phyloP scores from a whole-genome alignment of 2,329 filamentous ascomycete genomes.

The Aspergillus pseudotamarii region DNA sequence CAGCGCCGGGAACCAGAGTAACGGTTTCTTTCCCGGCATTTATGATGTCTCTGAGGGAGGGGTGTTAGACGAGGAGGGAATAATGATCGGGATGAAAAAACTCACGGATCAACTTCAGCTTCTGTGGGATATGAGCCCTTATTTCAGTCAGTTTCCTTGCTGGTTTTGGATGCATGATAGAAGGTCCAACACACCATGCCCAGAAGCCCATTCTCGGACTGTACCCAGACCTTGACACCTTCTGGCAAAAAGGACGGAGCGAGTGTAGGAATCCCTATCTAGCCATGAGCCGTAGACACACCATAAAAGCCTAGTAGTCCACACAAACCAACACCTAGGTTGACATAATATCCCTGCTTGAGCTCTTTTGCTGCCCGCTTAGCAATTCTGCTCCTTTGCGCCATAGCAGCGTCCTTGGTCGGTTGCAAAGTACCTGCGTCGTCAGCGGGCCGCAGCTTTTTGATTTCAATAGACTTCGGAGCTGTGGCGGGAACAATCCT shows the following conservation, averaged over 20 bases:
- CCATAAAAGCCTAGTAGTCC: neutral
- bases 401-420: slow-evolving; percentile 34
- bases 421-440: slow-evolving; percentile 42
- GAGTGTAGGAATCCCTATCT: slow-evolving; percentile 77
- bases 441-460: slow-evolving; percentile 56
- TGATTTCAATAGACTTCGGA: slow-evolving; percentile 71
- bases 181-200: slow-evolving; percentile 58
- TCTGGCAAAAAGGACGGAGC: slow-evolving; percentile 74
- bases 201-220: slow-evolving; percentile 83
- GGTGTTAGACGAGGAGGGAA: neutral
- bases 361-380: slow-evolving; percentile 77
- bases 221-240: slow-evolving; percentile 74
- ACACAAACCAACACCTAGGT: slow-evolving; percentile 36
- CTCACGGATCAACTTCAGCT: slow-evolving; percentile 66
- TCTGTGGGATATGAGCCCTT: slow-evolving; percentile 73
- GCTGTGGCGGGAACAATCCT: slow-evolving; percentile 75
- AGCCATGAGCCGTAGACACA: slow-evolving; percentile 2
- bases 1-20: slow-evolving; percentile 74
- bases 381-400: slow-evolving; percentile 65
- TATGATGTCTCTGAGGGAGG: slow-evolving; percentile 64
- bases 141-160: slow-evolving; percentile 1
- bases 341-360: slow-evolving; percentile 56
- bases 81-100: neutral
- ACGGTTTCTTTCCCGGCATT: slow-evolving; percentile 89
- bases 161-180: neutral